Evolutionary conservation across 2,329 filamentous ascomycete species (phyloP).

Genomic region (Aspergillus pseudonomiae): DNA sequence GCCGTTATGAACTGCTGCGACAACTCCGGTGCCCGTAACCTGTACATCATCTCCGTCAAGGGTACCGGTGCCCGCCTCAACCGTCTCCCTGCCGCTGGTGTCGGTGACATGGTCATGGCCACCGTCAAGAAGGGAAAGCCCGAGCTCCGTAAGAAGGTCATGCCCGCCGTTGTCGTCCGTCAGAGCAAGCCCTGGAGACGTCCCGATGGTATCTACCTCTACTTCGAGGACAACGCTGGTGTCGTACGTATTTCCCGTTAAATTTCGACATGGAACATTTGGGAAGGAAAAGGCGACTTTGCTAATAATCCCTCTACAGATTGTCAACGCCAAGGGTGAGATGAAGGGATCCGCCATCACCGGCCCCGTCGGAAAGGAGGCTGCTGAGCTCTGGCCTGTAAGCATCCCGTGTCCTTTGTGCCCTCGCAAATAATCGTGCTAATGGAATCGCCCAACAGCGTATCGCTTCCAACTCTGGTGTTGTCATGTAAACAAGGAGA

Average conservation of each 20-base stretch:
- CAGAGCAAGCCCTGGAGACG: slow-evolving; percentile 99
- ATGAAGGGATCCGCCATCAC: slow-evolving; percentile 99
- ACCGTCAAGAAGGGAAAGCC: slow-evolving; percentile 99
- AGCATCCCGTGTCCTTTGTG: slow-evolving; percentile 38
- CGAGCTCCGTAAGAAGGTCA: slow-evolving; percentile 99
- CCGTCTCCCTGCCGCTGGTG: slow-evolving; percentile 94
- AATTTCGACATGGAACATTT: neutral
- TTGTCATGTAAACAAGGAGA: slow-evolving; percentile 84
- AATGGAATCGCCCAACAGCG: slow-evolving; percentile 58
- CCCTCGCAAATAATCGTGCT: slow-evolving; percentile 34
- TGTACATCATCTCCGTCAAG: slow-evolving; percentile 99
- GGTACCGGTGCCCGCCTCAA: slow-evolving; percentile 97
- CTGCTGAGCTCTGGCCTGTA: slow-evolving; percentile 98
- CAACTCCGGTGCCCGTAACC: slow-evolving; percentile 97
- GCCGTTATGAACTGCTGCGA: slow-evolving; percentile 99
- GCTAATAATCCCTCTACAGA: slow-evolving; percentile 55
- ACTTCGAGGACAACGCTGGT: slow-evolving; percentile 99
- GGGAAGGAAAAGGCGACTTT: neutral
- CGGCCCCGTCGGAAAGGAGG: slow-evolving; percentile 98
- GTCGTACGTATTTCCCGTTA: slow-evolving; percentile 68
- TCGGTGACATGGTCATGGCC: slow-evolving; percentile 99
- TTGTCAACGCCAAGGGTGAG: slow-evolving; percentile 99
- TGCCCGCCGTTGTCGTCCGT: slow-evolving; percentile 98
- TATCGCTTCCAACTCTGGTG: slow-evolving; percentile 99
- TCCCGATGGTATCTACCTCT: slow-evolving; percentile 97